Percentiles rank a stretch among this genome's conserved stretches.
phyloP scores from a whole-genome alignment of 73 alveolate genomes.

The Uronychia setigera region DNA sequence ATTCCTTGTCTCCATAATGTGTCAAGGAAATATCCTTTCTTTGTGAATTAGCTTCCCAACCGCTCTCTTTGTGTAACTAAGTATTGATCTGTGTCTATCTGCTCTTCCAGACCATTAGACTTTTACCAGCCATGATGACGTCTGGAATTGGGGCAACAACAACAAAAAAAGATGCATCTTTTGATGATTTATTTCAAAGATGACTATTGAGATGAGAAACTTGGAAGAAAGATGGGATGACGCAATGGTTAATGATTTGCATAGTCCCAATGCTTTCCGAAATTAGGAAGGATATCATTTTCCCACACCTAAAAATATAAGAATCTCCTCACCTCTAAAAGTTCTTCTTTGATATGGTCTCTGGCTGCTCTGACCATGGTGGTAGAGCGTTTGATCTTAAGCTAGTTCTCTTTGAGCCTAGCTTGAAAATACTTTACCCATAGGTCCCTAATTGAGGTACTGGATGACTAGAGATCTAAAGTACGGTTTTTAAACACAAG shows the following conservation, averaged over 20 bases:
- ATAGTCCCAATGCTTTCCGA: constrained; percentile 54
- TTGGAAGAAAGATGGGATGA: neutral
- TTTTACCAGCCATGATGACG: neutral
- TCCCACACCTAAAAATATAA: constrained; percentile 39
- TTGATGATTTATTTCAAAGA: neutral
- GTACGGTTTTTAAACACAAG: constrained; percentile 56
- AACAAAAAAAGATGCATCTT: neutral
- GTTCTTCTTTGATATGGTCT: no score
- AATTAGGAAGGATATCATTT: constrained; percentile 53
- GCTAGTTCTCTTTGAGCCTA: neutral
- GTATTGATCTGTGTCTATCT: no score
- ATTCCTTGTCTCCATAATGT: constrained; percentile 91
- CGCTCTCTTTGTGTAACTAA: no score
- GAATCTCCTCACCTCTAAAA: neutral
- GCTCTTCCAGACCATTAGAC: neutral
- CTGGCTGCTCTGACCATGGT: neutral
- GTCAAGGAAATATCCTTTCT: constrained; percentile 20
- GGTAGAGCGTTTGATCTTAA: neutral
- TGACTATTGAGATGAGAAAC: neutral
- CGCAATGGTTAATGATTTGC: constrained; percentile 34
- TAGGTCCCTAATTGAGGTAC: constrained; percentile 51
- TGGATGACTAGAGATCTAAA: constrained; percentile 58
- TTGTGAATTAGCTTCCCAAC: neutral
- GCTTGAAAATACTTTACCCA: constrained; percentile 67
- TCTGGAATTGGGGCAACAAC: neutral